Conservation (phyloP, 2,329 filamentous ascomycete genomes). For the Alternaria hordeiaustralica region DNA sequence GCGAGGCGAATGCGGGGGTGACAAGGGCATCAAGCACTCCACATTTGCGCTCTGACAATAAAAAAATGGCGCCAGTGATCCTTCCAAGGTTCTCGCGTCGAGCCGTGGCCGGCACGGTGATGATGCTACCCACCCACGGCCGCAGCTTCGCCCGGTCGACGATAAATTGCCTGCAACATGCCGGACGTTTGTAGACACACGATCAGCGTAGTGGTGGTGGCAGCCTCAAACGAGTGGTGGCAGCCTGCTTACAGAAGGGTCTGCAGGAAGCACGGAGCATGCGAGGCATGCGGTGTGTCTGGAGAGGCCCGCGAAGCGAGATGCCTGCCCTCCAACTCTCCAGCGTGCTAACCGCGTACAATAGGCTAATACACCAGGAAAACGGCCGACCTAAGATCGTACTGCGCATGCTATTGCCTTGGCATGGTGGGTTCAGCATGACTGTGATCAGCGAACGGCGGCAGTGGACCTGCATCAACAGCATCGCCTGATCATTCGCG, state of each 20-base stretch:
- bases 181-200: constrained; percentile 8
- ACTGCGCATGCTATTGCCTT: constrained; percentile 21
- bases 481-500: constrained; percentile 28
- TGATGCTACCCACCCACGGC: constrained; percentile 23
- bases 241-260: constrained; percentile 33
- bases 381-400: constrained; percentile 19
- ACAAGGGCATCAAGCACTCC: constrained; percentile 38
- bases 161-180: constrained; percentile 38
- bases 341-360: constrained; percentile 28
- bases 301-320: constrained; percentile 26
- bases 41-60: constrained; percentile 38
- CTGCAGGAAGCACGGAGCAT: constrained; percentile 38
- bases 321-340: constrained; percentile 8
- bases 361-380: constrained; percentile 39
- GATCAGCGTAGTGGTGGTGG: constrained; percentile 21
- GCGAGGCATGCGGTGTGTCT: constrained; percentile 17
- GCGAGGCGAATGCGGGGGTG: constrained; percentile 44
- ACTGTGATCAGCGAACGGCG: constrained; percentile 28
- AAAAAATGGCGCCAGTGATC: constrained; percentile 30
- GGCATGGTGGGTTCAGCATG: constrained; percentile 23
- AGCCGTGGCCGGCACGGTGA: constrained; percentile 25
- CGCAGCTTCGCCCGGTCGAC: constrained; percentile 25
- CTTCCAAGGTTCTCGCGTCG: constrained; percentile 33
- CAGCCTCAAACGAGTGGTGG: constrained; percentile 23
- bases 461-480: constrained; percentile 42